Conservation (phyloP, 345 rosid genomes). For the Triadica sebifera region DNA sequence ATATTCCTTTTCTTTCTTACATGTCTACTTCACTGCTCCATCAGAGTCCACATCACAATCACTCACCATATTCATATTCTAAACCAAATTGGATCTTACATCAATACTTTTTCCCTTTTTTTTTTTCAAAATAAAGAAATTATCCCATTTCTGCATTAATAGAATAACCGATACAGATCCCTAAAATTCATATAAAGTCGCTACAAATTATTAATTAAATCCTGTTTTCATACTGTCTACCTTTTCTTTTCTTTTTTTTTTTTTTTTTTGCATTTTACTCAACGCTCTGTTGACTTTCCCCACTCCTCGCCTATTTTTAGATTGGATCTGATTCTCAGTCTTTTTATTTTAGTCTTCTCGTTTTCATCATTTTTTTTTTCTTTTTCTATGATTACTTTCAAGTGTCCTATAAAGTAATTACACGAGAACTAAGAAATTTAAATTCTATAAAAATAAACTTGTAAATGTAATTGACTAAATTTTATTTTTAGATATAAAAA, state of each 20-base stretch:
- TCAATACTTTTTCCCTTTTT: background rate
- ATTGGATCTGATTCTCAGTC: background rate
- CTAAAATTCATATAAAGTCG: slow-evolving; percentile 20
- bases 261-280: background rate
- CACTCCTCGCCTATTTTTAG: background rate
- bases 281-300: slow-evolving; percentile 10
- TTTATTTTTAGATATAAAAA: too few relatives aligned
- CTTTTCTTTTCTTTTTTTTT: too few relatives aligned
- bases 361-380: too few relatives aligned
- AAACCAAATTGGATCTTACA: too few relatives aligned
- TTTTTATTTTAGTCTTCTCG: background rate
- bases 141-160: slow-evolving; percentile 9
- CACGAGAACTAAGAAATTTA: too few relatives aligned
- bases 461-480: too few relatives aligned
- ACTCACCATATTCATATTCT: too few relatives aligned
- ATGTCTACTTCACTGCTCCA: slow-evolving; percentile 26
- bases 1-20: slow-evolving; percentile 15
- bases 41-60: too few relatives aligned
- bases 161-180: slow-evolving; percentile 20
- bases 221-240: background rate
- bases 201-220: slow-evolving; percentile 12
- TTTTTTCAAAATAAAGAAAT: slow-evolving; percentile 2
- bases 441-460: too few relatives aligned
- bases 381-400: too few relatives aligned
- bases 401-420: too few relatives aligned